Percentiles rank a stretch among this genome's conserved stretches.
phyloP scores from a whole-genome alignment of 2,329 filamentous ascomycete species.

The Stachybotrys echinatus region DNA sequence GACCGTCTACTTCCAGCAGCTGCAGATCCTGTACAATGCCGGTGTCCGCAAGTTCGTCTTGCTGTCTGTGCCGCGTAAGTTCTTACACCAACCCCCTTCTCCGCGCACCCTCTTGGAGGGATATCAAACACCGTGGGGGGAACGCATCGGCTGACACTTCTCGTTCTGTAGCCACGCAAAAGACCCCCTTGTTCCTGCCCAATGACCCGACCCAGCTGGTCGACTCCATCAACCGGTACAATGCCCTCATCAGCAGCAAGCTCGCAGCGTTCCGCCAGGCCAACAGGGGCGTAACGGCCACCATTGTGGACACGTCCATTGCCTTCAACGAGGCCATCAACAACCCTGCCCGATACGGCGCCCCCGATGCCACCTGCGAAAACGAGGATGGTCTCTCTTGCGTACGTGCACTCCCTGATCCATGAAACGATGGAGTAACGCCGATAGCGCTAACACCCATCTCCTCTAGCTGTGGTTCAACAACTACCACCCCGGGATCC shows the following conservation, averaged over 20 bases:
- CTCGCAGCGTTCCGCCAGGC: slow-evolving; percentile 23
- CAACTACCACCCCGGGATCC: slow-evolving; percentile 34
- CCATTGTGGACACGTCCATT: slow-evolving; percentile 32
- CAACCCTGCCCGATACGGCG: slow-evolving; percentile 34
- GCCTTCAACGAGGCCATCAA: slow-evolving; percentile 37
- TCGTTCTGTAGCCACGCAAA: slow-evolving; percentile 31
- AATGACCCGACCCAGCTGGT: slow-evolving; percentile 16
- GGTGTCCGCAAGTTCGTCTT: slow-evolving; percentile 55
- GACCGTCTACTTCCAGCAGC: slow-evolving; percentile 33
- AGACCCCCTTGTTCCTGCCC: slow-evolving; percentile 28
- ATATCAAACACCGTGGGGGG: fast-evolving
- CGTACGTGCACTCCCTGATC: slow-evolving; percentile 9
- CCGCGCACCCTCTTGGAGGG: too few relatives aligned
- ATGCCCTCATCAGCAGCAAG: slow-evolving; percentile 21
- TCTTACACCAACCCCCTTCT: fast-evolving
- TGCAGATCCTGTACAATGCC: slow-evolving; percentile 41
- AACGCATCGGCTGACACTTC: background rate
- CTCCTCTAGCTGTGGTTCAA: slow-evolving; percentile 33
- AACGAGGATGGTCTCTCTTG: slow-evolving; percentile 36
- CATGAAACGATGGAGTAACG: fast-evolving
- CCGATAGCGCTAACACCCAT: background rate
- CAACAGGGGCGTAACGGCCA: slow-evolving; percentile 25
- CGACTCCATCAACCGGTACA: slow-evolving; percentile 30
- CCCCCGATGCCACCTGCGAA: slow-evolving; percentile 35
- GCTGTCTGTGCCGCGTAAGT: slow-evolving; percentile 48